Evolutionary conservation across 2,329 filamentous ascomycete genomes (phyloP).

Genomic region (Apiospora saccharicola): DNA sequence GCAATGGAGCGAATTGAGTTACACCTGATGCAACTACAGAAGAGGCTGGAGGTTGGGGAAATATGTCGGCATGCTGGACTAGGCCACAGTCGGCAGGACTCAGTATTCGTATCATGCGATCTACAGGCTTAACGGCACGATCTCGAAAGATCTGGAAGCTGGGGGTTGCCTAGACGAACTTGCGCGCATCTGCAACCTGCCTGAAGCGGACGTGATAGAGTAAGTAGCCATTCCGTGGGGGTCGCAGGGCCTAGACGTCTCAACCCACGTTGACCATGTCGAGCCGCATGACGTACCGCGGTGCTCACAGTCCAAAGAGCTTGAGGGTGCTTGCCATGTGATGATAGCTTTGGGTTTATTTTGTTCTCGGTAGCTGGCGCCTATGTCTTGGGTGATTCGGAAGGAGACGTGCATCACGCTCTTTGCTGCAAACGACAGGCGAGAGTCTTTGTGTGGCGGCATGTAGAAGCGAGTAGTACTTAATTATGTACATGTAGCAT

Average conservation of each 20-base stretch:
- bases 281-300: conserved; percentile 8
- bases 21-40: background rate
- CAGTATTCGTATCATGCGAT: conserved; percentile 9
- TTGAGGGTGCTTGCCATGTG: background rate
- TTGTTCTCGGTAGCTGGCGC: background rate
- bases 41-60: background rate
- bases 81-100: background rate
- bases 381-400: background rate
- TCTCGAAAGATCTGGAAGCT: conserved; percentile 26
- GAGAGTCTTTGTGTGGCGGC: background rate
- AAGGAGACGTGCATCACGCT: background rate
- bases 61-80: background rate
- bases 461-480: background rate
- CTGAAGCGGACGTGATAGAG: conserved; percentile 39
- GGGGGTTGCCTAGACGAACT: conserved; percentile 29
- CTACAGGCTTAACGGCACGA: conserved; percentile 24
- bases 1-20: background rate
- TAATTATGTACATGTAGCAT: no score
- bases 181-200: conserved; percentile 38
- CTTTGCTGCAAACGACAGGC: background rate
- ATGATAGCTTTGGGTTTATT: background rate
- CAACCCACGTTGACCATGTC: background rate
- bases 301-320: background rate
- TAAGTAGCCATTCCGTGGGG: conserved; percentile 32
- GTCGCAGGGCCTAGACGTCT: conserved; percentile 29